These are phyloP conservation scores for Epichloe gansuensis DNA, from an alignment of 2,329 filamentous ascomycete species.

Conservation along the genomic window DNA sequence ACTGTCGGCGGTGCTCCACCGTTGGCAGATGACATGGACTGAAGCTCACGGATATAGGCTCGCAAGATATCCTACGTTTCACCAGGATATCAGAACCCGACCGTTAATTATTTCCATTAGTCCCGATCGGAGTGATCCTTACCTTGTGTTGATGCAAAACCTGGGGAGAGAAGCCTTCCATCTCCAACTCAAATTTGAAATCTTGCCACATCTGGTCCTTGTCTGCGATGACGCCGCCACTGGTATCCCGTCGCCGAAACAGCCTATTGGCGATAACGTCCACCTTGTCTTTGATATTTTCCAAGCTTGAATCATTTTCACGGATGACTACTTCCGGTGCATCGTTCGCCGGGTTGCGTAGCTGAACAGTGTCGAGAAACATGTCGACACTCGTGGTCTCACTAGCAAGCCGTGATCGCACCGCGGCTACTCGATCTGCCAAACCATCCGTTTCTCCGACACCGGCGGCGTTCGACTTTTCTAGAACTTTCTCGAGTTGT, in stretches of 20 bases:
- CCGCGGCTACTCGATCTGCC: conserved; percentile 28
- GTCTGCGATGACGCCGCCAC: conserved; percentile 25
- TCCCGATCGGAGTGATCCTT: conserved; percentile 11
- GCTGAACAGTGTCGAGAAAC: conserved; percentile 46
- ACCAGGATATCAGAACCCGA: neutral
- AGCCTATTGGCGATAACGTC: conserved; percentile 43
- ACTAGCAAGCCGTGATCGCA: conserved; percentile 34
- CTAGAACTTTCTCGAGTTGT: conserved; percentile 41
- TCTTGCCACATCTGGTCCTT: conserved; percentile 45
- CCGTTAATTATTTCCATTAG: neutral
- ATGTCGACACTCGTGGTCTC: conserved; percentile 41
- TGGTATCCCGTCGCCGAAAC: conserved; percentile 29
- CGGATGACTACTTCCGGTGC: conserved; percentile 20
- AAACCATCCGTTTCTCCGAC: conserved; percentile 20
- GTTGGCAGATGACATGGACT: conserved; percentile 33
- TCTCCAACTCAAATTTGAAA: conserved; percentile 45
- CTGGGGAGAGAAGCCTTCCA: conserved; percentile 44
- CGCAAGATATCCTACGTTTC: conserved; percentile 40
- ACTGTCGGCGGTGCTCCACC: conserved; percentile 36
- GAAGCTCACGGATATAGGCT: conserved; percentile 49
- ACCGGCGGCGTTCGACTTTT: conserved; percentile 28
- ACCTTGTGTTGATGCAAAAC: conserved; percentile 47
- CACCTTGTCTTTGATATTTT: conserved; percentile 48
- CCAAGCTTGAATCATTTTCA: conserved; percentile 30
- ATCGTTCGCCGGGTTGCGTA: conserved; percentile 32